A percentile compares a stretch with the other conserved stretches of the same genome.
Conservation (phyloP, 1,284 basidiomycete species). For the Sporisorium graminicola region DNA sequence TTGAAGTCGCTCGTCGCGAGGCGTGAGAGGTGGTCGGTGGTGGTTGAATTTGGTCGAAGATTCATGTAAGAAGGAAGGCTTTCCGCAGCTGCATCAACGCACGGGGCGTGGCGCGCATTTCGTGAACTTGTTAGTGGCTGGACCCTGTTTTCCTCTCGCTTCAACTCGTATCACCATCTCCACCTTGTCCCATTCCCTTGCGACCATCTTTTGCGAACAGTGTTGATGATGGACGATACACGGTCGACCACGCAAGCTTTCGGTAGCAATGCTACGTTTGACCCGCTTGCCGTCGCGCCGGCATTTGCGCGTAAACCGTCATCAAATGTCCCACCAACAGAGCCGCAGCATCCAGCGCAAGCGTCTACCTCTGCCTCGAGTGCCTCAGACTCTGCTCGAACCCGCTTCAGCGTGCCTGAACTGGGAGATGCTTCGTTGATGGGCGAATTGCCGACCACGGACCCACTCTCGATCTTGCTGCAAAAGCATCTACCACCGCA, state of each 20-base stretch:
- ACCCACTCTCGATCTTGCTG: slow-evolving; percentile 39
- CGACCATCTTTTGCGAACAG: background rate
- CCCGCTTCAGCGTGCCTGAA: background rate
- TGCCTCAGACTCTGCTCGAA: background rate
- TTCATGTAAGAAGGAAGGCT: background rate
- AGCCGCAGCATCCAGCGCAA: background rate
- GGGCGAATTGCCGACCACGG: slow-evolving; percentile 43
- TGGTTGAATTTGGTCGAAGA: background rate
- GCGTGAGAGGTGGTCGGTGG: background rate
- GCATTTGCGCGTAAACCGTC: slow-evolving; percentile 16
- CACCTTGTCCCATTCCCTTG: background rate
- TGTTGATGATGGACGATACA: background rate
- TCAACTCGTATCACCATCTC: slow-evolving; percentile 2
- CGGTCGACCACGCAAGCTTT: background rate
- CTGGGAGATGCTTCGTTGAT: slow-evolving; percentile 21
- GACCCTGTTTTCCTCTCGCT: background rate
- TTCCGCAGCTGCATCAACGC: slow-evolving; percentile 3
- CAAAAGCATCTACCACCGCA: slow-evolving; percentile 49
- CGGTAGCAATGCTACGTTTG: slow-evolving; percentile 2
- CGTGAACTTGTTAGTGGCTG: background rate
- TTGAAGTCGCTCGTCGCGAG: background rate
- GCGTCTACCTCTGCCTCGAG: background rate
- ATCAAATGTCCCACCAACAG: background rate
- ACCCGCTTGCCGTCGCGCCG: slow-evolving; percentile 18
- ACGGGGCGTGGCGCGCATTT: slow-evolving; percentile 16